These are phyloP conservation scores for Quercus gilva DNA, from an alignment of 306 rosid species.

Conservation along the genomic window DNA sequence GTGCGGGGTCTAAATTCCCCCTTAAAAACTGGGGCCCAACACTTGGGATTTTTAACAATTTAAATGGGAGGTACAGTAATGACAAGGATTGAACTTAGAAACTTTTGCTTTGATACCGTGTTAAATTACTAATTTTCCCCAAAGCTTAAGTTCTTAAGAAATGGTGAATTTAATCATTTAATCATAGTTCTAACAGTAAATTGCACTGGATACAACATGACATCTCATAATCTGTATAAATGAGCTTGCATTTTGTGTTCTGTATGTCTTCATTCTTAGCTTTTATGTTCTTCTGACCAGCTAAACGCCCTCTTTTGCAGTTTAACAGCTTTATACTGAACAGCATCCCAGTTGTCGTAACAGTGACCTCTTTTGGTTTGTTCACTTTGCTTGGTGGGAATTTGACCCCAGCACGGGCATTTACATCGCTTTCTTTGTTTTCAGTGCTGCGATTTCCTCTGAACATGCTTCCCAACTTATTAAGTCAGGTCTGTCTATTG, in stretches of 20 bases:
- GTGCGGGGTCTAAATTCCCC: too few relatives aligned
- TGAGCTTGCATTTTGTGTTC: background rate
- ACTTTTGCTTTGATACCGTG: too few relatives aligned
- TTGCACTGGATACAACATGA: background rate
- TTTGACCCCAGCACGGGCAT: conserved; percentile 86
- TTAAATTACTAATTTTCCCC: too few relatives aligned
- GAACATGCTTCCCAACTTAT: conserved; percentile 68
- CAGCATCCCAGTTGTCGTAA: conserved; percentile 82
- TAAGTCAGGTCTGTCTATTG: conserved; percentile 66
- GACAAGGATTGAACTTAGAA: too few relatives aligned
- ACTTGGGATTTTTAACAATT: too few relatives aligned
- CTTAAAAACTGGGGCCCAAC: too few relatives aligned
- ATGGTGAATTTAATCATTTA: too few relatives aligned
- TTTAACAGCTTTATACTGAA: conserved; percentile 63
- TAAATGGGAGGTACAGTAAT: too few relatives aligned
- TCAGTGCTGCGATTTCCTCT: conserved; percentile 73
- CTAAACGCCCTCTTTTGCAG: conserved; percentile 42
- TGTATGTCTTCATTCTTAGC: background rate
- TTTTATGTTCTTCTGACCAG: conserved; percentile 16
- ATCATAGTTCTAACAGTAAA: too few relatives aligned
- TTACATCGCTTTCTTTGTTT: conserved; percentile 82
- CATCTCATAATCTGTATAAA: background rate
- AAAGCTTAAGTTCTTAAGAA: too few relatives aligned
- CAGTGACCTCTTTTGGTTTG: conserved; percentile 66
- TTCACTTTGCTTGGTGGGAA: conserved; percentile 86